phyloP scores from a whole-genome alignment of 108 stramenopile species.

The Poteriospumella lacustris region DNA sequence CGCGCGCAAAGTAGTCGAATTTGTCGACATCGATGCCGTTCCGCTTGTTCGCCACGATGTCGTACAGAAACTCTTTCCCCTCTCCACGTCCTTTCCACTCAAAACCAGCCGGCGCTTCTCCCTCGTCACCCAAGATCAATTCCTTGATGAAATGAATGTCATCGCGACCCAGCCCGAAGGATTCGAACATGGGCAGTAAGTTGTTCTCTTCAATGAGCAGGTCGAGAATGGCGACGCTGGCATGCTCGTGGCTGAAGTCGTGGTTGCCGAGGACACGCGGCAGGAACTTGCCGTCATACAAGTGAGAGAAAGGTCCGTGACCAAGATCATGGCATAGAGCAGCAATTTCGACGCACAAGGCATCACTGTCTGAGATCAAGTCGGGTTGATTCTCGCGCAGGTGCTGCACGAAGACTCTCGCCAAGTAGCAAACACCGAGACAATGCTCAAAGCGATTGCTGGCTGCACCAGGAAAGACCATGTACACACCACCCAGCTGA shows the following conservation, averaged over 20 bases:
- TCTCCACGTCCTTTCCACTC: slow-evolving; percentile 20
- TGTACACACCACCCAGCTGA: slow-evolving; percentile 20
- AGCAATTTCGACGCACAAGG: slow-evolving; percentile 17
- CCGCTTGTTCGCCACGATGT: slow-evolving; percentile 27
- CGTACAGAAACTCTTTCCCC: slow-evolving; percentile 18
- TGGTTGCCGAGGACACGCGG: not conserved
- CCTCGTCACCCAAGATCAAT: slow-evolving; percentile 24
- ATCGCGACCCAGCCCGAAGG: not conserved
- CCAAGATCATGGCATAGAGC: slow-evolving; percentile 26
- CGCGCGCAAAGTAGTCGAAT: slow-evolving; percentile 26
- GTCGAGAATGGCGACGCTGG: slow-evolving; percentile 2
- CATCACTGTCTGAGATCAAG: not conserved
- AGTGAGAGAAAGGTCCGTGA: slow-evolving; percentile 27
- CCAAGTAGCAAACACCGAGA: slow-evolving; percentile 11
- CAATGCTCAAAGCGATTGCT: slow-evolving; percentile 30
- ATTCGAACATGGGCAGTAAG: not conserved
- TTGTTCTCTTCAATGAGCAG: slow-evolving; percentile 21
- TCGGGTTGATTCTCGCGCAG: slow-evolving; percentile 13
- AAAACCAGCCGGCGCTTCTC: slow-evolving; percentile 19
- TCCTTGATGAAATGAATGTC: slow-evolving; percentile 31
- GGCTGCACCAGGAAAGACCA: slow-evolving; percentile 21
- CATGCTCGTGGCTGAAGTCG: slow-evolving; percentile 24
- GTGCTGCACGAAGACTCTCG: not conserved
- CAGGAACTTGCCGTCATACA: slow-evolving; percentile 22
- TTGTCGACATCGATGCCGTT: slow-evolving; percentile 31